Base-by-base conservation (phyloP, 1,284 basidiomycete species). In the Pascua sp. region DNA sequence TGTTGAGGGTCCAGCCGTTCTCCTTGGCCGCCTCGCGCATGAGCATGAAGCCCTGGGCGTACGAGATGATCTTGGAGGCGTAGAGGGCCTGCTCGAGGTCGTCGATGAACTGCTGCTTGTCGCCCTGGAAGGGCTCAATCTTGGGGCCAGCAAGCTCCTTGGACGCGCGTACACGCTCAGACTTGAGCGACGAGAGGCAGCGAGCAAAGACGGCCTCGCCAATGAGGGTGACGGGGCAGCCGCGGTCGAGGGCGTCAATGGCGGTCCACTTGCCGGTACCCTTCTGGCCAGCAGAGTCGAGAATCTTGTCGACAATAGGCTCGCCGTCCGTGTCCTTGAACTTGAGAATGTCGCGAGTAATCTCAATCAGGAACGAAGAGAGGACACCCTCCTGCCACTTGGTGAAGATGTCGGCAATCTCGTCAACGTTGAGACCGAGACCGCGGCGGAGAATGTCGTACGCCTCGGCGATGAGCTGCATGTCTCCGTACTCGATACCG, bases 211-310 rank as follows among this genome's bases (percentile, higher is more conserved):
- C 96, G 64, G 96, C 95, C 82, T 99, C 96, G 65, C 95, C 96
- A 70, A 98, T 98, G 69, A 99, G 86, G 64, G 96, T 99, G 71
- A 98, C 93, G 61, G 90, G 85, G 72, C 86, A 89, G 72, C 95
- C 95, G 67, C 93, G 88, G 72, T 99, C 96, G 66, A 98, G 87
- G 61, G 96, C 96, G 75, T 93, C 91, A 73, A 98, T 90, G 64
- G 96, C 96, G 61, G 96, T 99, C 96, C 96, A 99, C 81, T 98
- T 98, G 60, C 96, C 96, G 66, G 96, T 99, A 77, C 96, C 96
- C 82, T 99, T 99, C 80, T 99, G 96, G 59, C 95, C 96, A 64
- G 96, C 96, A 73, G 89, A 77, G 78, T 97, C 94, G 64, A 97
- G 84, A 71, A 99, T 96, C 82, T 98, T 98, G 73, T 82, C 83